phyloP scores from a whole-genome alignment of 2,329 filamentous ascomycete genomes.

The Parasarocladium wereldwijsianum region DNA sequence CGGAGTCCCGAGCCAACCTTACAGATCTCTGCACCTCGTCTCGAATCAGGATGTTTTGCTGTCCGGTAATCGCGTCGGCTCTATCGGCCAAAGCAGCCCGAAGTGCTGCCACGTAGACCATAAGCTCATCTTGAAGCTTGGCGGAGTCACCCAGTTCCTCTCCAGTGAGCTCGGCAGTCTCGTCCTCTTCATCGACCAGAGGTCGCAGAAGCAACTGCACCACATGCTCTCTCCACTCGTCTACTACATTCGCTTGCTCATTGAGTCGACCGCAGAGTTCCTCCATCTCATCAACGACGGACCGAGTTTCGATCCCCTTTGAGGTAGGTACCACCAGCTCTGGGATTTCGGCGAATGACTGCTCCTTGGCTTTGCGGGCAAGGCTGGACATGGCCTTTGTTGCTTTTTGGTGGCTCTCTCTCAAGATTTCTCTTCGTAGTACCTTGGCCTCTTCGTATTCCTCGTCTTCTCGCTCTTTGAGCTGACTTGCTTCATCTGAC shows the following conservation, averaged over 20 bases:
- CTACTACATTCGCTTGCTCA: conserved; percentile 53
- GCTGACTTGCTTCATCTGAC: conserved; percentile 47
- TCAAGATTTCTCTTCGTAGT: conserved; percentile 67
- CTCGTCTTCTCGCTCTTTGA: conserved; percentile 57
- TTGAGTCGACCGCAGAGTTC: conserved; percentile 53
- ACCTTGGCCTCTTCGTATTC: conserved; percentile 66
- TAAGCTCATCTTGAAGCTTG: conserved; percentile 75
- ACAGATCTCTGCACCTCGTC: conserved; percentile 55
- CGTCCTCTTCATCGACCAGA: conserved; percentile 69
- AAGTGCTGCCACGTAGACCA: conserved; percentile 70
- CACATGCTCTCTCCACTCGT: conserved; percentile 61
- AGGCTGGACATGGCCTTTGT: conserved; percentile 45
- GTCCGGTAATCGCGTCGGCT: conserved; percentile 59
- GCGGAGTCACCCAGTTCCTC: conserved; percentile 85
- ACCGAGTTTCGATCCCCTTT: conserved; percentile 58
- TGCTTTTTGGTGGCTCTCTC: conserved; percentile 26
- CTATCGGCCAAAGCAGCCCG: conserved; percentile 67
- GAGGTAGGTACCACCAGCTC: conserved; percentile 34
- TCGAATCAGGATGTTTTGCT: conserved; percentile 58
- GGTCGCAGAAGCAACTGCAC: conserved; percentile 57
- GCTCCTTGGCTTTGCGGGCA: conserved; percentile 31
- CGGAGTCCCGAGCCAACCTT: conserved; percentile 41
- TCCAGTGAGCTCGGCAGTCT: conserved; percentile 61
- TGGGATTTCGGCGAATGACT: conserved; percentile 48
- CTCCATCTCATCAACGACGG: conserved; percentile 51